Conservation (phyloP, 768 basidiomycete species). For the Suillus plorans region DNA sequence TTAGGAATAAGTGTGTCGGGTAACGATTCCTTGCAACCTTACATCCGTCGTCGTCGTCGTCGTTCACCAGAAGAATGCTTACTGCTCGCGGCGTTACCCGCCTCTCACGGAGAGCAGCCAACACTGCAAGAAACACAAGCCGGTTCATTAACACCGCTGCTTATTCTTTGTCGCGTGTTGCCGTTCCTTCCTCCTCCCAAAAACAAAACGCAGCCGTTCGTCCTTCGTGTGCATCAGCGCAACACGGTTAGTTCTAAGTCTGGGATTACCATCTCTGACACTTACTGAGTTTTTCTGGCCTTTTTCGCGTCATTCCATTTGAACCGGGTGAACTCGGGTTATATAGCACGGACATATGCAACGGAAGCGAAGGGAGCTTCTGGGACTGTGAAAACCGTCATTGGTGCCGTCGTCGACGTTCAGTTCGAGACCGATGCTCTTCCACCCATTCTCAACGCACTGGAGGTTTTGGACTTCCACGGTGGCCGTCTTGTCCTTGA, state of each 20-base stretch:
- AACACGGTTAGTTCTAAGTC: slow-evolving; percentile 47
- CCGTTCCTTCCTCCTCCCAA: slow-evolving; percentile 42
- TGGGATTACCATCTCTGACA: neutral
- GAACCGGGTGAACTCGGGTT: slow-evolving; percentile 12
- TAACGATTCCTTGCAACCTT: slow-evolving; percentile 32
- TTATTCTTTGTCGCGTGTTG: slow-evolving; percentile 53
- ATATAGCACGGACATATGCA: slow-evolving; percentile 83
- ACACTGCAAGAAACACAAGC: slow-evolving; percentile 65
- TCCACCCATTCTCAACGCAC: slow-evolving; percentile 97
- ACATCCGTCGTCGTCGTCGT: slow-evolving; percentile 19
- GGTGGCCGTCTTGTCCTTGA: slow-evolving; percentile 98
- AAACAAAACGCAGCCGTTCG: slow-evolving; percentile 50
- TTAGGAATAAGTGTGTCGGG: slow-evolving; percentile 1
- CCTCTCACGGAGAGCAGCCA: slow-evolving; percentile 81
- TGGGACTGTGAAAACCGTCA: slow-evolving; percentile 95
- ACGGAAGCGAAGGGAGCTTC: slow-evolving; percentile 76
- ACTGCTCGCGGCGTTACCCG: slow-evolving; percentile 86
- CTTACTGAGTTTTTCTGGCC: slow-evolving; percentile 5
- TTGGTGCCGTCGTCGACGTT: slow-evolving; percentile 99
- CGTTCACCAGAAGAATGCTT: slow-evolving; percentile 60
- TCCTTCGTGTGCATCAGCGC: slow-evolving; percentile 45
- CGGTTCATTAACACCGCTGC: slow-evolving; percentile 81
- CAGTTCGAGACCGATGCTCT: slow-evolving; percentile 91
- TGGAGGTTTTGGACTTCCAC: slow-evolving; percentile 92
- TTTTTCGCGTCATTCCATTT: neutral